Evolutionary conservation across 306 rosid genomes (phyloP).

Genomic region (Vicia sativa): DNA sequence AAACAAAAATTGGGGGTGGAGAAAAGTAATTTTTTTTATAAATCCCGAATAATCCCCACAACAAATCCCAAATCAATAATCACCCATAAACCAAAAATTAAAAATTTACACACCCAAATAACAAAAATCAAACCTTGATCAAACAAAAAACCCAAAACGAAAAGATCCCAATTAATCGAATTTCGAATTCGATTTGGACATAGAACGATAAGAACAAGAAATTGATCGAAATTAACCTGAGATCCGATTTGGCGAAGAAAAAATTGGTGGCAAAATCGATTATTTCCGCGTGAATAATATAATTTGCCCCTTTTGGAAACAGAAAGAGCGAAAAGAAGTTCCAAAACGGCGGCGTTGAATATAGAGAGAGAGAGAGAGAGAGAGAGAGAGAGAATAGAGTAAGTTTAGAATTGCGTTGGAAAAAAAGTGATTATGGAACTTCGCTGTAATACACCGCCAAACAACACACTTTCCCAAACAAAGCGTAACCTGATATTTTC

Average conservation of each 20-base stretch:
- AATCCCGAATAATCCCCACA: not conserved
- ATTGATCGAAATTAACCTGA: slow-evolving; percentile 36
- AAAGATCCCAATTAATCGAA: not conserved
- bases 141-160: not conserved
- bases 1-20: not conserved
- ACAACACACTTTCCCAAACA: slow-evolving; percentile 6
- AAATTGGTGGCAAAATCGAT: slow-evolving; percentile 23
- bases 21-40: not conserved
- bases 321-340: not conserved
- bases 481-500: slow-evolving; percentile 9
- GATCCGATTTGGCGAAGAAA: slow-evolving; percentile 41
- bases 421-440: not conserved
- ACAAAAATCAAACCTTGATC: slow-evolving; percentile 32
- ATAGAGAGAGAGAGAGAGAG: not conserved
- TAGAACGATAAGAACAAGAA: not conserved
- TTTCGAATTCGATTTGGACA: not conserved
- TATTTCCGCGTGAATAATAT: slow-evolving; percentile 12
- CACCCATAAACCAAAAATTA: not conserved
- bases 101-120: slow-evolving; percentile 5
- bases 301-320: slow-evolving; percentile 17
- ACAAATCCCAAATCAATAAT: slow-evolving; percentile 6
- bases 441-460: slow-evolving; percentile 27
- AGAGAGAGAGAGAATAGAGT: slow-evolving; percentile 18
- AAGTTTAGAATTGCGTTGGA: slow-evolving; percentile 29
- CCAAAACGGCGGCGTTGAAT: slow-evolving; percentile 44